phyloP scores from a whole-genome alignment of 225 moss, liverwort and hornwort species.

The Anthoceros angustus region DNA sequence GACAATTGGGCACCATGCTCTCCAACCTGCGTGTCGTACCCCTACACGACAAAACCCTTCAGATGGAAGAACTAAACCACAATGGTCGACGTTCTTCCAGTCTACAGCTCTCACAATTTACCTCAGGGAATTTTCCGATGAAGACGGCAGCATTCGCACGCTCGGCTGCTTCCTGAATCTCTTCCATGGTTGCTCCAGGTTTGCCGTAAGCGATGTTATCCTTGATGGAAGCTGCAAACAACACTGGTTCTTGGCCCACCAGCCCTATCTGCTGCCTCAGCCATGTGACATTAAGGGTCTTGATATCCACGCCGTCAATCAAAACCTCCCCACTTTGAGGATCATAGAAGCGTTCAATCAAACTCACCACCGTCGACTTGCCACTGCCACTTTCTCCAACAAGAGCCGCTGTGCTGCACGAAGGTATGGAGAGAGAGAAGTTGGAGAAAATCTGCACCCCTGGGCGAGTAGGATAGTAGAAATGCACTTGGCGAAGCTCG shows the following conservation, averaged over 20 bases:
- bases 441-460: slow-evolving; percentile 60
- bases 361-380: slow-evolving; percentile 75
- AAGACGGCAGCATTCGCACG: slow-evolving; percentile 72
- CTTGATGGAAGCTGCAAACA: slow-evolving; percentile 66
- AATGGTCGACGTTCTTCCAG: not conserved
- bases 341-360: slow-evolving; percentile 89
- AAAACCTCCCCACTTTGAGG: slow-evolving; percentile 59
- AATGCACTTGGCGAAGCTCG: slow-evolving; percentile 62
- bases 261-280: slow-evolving; percentile 79
- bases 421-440: slow-evolving; percentile 49
- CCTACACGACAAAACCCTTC: not conserved
- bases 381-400: slow-evolving; percentile 91
- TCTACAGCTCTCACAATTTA: not conserved
- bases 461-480: slow-evolving; percentile 68
- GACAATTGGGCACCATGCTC: slow-evolving; percentile 89
- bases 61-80: not conserved
- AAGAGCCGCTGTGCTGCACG: slow-evolving; percentile 76
- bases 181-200: slow-evolving; percentile 53
- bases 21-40: slow-evolving; percentile 60
- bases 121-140: slow-evolving; percentile 58
- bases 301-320: slow-evolving; percentile 65
- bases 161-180: slow-evolving; percentile 50
- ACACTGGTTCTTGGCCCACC: slow-evolving; percentile 89
- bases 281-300: slow-evolving; percentile 40
- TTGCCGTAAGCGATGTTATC: slow-evolving; percentile 77